Conservation (phyloP, 2,329 filamentous ascomycete genomes). For the Trichothecium sympodiale region DNA sequence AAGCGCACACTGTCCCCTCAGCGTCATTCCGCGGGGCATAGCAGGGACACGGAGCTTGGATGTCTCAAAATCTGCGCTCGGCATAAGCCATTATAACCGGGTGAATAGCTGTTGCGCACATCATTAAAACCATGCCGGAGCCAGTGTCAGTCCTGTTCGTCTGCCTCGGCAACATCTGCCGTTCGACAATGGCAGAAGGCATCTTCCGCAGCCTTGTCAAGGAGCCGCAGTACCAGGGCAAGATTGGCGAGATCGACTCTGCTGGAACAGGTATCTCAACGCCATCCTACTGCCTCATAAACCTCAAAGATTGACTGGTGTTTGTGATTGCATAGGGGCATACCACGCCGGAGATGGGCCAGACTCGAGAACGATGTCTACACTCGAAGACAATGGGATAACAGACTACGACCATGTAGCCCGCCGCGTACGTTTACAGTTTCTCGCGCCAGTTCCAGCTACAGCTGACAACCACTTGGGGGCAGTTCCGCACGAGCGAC, state of each 20-base stretch:
- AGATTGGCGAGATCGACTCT: slow-evolving; percentile 65
- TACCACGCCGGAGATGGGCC: slow-evolving; percentile 73
- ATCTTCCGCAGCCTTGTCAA: slow-evolving; percentile 67
- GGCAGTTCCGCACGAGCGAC: slow-evolving; percentile 51
- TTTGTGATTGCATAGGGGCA: slow-evolving; percentile 37
- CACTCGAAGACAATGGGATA: slow-evolving; percentile 64
- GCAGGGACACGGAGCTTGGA: too few species aligned
- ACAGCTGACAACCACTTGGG: neutral
- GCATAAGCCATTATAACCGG: too few species aligned
- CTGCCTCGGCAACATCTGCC: slow-evolving; percentile 92
- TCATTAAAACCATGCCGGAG: slow-evolving; percentile 19
- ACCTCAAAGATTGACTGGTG: neutral
- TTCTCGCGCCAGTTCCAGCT: neutral
- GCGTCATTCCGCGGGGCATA: too few species aligned
- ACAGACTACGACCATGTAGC: slow-evolving; percentile 66
- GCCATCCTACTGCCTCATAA: neutral
- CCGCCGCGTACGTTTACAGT: slow-evolving; percentile 48
- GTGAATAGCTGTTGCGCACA: too few species aligned
- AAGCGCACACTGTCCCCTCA: too few species aligned
- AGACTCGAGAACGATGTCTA: slow-evolving; percentile 74
- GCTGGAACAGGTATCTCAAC: slow-evolving; percentile 59
- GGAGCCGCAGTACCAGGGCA: slow-evolving; percentile 45
- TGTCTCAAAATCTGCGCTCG: too few species aligned
- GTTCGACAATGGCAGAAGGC: slow-evolving; percentile 90
- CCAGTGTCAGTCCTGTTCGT: slow-evolving; percentile 76